phyloP scores from a whole-genome alignment of 1,284 basidiomycete species.

The Mycena citricolor region DNA sequence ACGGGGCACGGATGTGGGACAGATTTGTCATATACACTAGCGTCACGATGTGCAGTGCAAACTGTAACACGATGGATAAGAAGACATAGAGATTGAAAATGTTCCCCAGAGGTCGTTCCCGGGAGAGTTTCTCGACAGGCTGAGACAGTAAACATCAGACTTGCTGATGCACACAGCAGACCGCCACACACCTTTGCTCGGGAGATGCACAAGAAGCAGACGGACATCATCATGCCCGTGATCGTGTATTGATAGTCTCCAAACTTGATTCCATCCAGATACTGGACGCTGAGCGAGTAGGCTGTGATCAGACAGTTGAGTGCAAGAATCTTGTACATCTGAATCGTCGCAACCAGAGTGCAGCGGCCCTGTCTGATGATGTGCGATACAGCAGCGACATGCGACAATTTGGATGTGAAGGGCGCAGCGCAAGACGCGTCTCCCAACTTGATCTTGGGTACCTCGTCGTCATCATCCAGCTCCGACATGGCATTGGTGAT shows the following conservation, averaged over 20 bases:
- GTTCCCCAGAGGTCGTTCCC: conserved; percentile 88
- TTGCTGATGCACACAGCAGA: background rate
- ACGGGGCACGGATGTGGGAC: conserved; percentile 78
- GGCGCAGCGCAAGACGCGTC: conserved; percentile 96
- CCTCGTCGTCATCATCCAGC: conserved; percentile 90
- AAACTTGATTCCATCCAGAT: conserved; percentile 96
- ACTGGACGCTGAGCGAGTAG: conserved; percentile 93
- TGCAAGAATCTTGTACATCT: conserved; percentile 99
- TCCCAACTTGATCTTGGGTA: conserved; percentile 95
- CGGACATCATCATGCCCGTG: conserved; percentile 93
- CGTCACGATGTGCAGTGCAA: conserved; percentile 85
- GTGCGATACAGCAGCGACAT: conserved; percentile 90
- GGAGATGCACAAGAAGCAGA: conserved; percentile 96
- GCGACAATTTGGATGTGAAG: conserved; percentile 93
- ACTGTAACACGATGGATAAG: conserved; percentile 86
- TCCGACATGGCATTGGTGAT: conserved; percentile 91
- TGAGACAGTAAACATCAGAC: conserved; percentile 29
- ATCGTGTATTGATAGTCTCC: conserved; percentile 95
- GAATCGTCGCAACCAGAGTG: conserved; percentile 93
- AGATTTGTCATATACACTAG: conserved; percentile 90
- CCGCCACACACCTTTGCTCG: conserved; percentile 77
- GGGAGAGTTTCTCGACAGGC: conserved; percentile 90
- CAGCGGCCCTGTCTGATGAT: conserved; percentile 97
- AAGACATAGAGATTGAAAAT: conserved; percentile 96
- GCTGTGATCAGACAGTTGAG: conserved; percentile 96